Base-by-base conservation (phyloP, 2,329 filamentous ascomycete genomes). In the Albifimbria verrucaria region DNA sequence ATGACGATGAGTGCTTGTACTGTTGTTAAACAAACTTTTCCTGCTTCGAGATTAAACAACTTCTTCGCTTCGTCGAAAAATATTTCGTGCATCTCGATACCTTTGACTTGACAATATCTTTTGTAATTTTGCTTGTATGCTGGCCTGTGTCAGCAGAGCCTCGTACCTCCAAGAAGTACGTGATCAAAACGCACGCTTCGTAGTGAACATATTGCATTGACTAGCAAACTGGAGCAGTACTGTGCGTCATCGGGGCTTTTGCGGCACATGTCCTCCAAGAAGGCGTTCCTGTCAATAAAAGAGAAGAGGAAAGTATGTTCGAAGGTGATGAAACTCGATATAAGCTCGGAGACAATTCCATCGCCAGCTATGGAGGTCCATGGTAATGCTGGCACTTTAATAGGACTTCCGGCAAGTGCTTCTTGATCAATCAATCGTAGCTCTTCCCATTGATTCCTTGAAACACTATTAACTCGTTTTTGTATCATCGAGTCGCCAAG, bases 171-270 rank as follows among this genome's bases (percentile, higher is more conserved):
- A 23, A 10, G 18, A 3, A 7, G n/a, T 24, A n/a, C 21, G 12
- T 18, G n/a, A 23, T 17, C 4, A 11, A 26, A 15, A 50, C 62
- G 55, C 50, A 68, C 66, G 49, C 57, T 63, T 57, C 64, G 61
- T 15, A 60, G 48, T 18, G 65, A 63, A 46, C 66, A 69, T 11
- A 69, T 62, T 22, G 64, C 59, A 49, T 68, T 68, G 43, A 69
- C 65, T 4, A 68, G 61, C 50, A 68, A 63, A 4, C 64, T 61
- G 3, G 66, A 64, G 52, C 65, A 68, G 49, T 60, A 68, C 49
- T 57, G 60, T 23, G 64, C 58, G 2, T 44, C 32, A 15, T 55
- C 52, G 7, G 53, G 42, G 25, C n/a, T 59, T 56, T 7, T 48
- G 53, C 1, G 26, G 25, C 59, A 39, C 66, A 69, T 68, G 21